Base-by-base conservation (phyloP, 805 yeast species). In the Starmerella apicola region DNA sequence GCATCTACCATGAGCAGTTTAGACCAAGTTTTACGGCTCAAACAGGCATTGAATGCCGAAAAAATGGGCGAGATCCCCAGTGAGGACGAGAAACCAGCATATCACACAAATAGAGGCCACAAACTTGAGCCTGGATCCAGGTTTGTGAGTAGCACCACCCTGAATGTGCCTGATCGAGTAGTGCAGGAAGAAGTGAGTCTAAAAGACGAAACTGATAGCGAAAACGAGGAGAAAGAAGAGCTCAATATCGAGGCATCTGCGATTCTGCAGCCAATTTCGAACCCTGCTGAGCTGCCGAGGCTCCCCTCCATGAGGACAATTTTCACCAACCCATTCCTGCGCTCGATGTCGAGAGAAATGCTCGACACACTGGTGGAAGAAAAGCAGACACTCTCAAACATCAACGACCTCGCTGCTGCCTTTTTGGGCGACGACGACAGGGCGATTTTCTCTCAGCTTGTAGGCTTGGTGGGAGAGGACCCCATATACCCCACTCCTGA, bases 401-500 rank as follows among this genome's bases (percentile, higher is more conserved):
- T 85, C 38, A 72, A 79, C 32, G 74, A 74, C 51, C 65, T 88
- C 33, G 68, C 91, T 60, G 81, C 78, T 45, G 76, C 81, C 1
- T 74, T 88, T 50, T 65, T 88, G 36, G 95, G 96, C 4, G 97
- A 88, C 55, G 88, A 83, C 55, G 81, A 93, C 48, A 66, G 27
- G 20, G 35, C 29, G 16, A 37, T 47, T 20, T 36, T 42, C 39
- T 43, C 45, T 13, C 49, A 45, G 35, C 22, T 46, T 9, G 38
- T 43, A 45, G 31, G 32, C 16, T 15, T 23, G 23, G 31, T 33
- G 19, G 40, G 32, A 20, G 25, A 18, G 28, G 38, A 9, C 10
- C 16, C 19, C 15, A 38, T 42, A 28, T 37, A 38, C 33, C 44
- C 44, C 24, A 29, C 33, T 5, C 45, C 45, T 12, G 48, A 34